Conservation (phyloP, 2,329 filamentous ascomycete genomes). For the Xylaria sp. region DNA sequence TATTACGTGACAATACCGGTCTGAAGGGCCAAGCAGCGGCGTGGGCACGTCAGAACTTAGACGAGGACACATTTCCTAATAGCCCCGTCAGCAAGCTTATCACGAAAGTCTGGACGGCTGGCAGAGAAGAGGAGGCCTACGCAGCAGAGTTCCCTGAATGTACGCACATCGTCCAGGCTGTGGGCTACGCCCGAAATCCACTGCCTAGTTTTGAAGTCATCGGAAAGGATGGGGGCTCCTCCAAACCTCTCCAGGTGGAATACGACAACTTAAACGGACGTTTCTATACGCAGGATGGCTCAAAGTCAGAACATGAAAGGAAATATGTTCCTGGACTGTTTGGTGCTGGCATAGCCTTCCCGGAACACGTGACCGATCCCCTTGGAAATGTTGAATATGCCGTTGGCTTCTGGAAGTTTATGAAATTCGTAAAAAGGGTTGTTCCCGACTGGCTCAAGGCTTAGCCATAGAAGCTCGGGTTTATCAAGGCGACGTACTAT, state of each 20-base stretch:
- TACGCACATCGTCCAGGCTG: constrained; percentile 66
- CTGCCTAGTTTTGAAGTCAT: constrained; percentile 57
- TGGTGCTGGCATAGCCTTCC: constrained; percentile 73
- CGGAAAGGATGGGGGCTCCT: constrained; percentile 49
- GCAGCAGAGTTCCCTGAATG: constrained; percentile 60
- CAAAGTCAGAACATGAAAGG: constrained; percentile 45
- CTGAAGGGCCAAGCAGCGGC: constrained; percentile 70
- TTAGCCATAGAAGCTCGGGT: not conserved
- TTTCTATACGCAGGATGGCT: constrained; percentile 58
- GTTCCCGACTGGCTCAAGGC: constrained; percentile 59
- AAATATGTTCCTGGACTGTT: constrained; percentile 63
- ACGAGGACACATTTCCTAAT: constrained; percentile 59
- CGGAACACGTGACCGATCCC: constrained; percentile 69
- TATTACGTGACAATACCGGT: constrained; percentile 72
- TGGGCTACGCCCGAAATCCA: constrained; percentile 65
- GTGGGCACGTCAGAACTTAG: constrained; percentile 69
- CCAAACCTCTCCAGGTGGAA: constrained; percentile 36
- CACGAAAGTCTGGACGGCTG: constrained; percentile 58
- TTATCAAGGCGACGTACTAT: not conserved
- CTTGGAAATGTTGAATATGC: constrained; percentile 70
- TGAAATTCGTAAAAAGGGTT: constrained; percentile 69
- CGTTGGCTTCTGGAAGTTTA: constrained; percentile 74
- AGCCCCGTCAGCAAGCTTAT: constrained; percentile 61
- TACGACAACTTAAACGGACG: constrained; percentile 55
- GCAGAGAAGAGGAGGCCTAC: constrained; percentile 59